Base-by-base conservation (phyloP, 1,284 basidiomycete species). In the Apiotrichum sp. region DNA sequence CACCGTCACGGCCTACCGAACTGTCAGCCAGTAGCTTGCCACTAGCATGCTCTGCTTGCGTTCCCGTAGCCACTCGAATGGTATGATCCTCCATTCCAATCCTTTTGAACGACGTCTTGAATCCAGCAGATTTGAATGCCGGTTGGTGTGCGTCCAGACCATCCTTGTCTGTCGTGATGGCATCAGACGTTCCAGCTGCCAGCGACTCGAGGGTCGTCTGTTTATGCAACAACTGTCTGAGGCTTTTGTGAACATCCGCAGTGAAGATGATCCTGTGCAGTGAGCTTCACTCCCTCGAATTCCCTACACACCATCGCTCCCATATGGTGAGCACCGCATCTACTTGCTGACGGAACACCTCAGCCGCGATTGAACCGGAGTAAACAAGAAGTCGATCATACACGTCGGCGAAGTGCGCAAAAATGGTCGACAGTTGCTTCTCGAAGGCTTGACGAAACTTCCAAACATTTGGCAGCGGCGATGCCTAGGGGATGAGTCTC, bases 371-470 rank as follows among this genome's bases (percentile, higher is more conserved):
- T 44, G 89, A 81, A 3, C 93, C 93, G 1, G 90, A 88, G 46
- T 77, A 71, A 1, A 69, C 71, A 11, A 73, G 58, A 68, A 97
- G 89, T 29, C 88, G 89, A 59, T 90, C 86, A 69, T 95, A 91
- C 49, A 97, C 90, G 41, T 84, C 86, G n/a, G 87, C 87, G 44
- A 97, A 81, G 72, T 97, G 93, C 68, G 93, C 91, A 68, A 97
- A 96, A 10, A 95, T 90, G 40, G 86, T 82, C 11, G 88, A 88
- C 1, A 97, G 81, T 31, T 89, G 82, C 11, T 84, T 80, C 70
- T 97, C 92, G 66, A 97, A 93, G 62, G 92, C 88, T 59, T 89
- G 85, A 36, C 93, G 85, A 75, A 90, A 97, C 71, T 89, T 90
- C 93, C 93, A 97, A 14, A 79, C 78, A 53, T 79, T 79, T 1